Conservation (phyloP, 2,329 filamentous ascomycete species). For the Xylariaceae sp. region DNA sequence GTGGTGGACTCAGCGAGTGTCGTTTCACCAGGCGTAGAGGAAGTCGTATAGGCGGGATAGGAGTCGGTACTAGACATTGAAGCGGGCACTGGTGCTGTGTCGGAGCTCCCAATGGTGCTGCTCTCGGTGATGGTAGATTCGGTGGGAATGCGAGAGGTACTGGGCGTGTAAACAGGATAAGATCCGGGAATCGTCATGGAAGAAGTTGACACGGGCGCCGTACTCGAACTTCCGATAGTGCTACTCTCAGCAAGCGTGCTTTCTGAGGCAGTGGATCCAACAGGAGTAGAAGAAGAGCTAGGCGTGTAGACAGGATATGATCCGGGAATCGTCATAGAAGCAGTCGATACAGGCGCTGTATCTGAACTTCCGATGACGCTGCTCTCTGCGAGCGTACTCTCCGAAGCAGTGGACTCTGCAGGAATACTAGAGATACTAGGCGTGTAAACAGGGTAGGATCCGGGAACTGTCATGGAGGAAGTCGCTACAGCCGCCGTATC, state of each 20-base stretch:
- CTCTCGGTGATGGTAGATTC: not conserved
- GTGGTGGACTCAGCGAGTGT: not conserved
- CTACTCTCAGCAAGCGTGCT: not conserved
- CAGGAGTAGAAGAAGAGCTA: not conserved
- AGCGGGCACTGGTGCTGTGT: not conserved
- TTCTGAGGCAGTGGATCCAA: not conserved
- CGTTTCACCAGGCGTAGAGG: not conserved
- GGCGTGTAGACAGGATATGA: not conserved
- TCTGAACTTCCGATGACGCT: conserved; percentile 1
- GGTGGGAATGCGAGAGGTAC: not conserved
- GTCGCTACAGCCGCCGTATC: not conserved
- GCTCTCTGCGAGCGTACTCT: conserved; percentile 14
- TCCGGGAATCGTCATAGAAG: not conserved
- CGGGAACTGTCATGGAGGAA: not conserved
- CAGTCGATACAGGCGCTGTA: not conserved
- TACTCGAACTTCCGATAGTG: not conserved
- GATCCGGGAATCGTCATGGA: not conserved
- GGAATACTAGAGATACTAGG: not conserved
- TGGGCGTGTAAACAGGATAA: not conserved
- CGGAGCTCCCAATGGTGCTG: not conserved
- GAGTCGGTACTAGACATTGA: not conserved
- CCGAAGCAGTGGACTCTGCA: conserved; percentile 1
- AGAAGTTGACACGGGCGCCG: not conserved
- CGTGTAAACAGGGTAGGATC: not conserved
- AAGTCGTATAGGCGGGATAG: conserved; percentile 5